A percentile compares a stretch with the other conserved stretches of the same genome.
Evolutionary conservation across 371 early-diverging fungal species (phyloP).

Genomic region (Zancudomyces culisetae): DNA sequence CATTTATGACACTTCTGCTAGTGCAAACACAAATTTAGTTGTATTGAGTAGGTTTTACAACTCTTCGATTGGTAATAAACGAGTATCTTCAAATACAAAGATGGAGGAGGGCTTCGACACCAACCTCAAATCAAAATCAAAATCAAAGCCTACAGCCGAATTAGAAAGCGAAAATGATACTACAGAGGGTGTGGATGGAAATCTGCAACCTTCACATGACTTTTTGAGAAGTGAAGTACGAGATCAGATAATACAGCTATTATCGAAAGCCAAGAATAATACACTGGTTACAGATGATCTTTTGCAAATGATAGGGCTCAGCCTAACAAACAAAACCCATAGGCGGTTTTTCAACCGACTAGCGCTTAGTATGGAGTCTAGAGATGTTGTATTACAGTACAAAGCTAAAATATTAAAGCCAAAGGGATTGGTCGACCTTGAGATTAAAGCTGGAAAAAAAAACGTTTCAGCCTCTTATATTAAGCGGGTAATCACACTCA

Average conservation of each 20-base stretch:
- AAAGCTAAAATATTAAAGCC: too few species aligned
- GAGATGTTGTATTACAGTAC: too few species aligned
- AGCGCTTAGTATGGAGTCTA: neutral
- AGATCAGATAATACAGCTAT: neutral
- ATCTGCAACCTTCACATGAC: neutral
- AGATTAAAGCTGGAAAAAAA: neutral
- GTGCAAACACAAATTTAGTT: conserved; percentile 24
- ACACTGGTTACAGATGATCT: neutral
- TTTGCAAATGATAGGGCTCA: neutral
- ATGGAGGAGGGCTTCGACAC: neutral
- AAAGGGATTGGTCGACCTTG: neutral
- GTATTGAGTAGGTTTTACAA: conserved; percentile 12
- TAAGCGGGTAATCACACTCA: neutral
- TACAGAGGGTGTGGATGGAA: neutral
- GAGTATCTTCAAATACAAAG: neutral
- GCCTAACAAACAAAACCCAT: neutral
- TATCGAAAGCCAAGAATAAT: neutral
- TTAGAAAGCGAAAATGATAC: neutral
- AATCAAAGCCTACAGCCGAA: neutral
- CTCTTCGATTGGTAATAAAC: too few species aligned
- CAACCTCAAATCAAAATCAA: neutral
- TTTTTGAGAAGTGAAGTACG: neutral
- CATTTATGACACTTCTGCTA: conserved; percentile 18
- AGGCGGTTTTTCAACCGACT: neutral
- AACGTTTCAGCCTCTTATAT: neutral